Base-by-base conservation (phyloP, 2,329 filamentous ascomycete species). In the Niveomyces coronatus region DNA sequence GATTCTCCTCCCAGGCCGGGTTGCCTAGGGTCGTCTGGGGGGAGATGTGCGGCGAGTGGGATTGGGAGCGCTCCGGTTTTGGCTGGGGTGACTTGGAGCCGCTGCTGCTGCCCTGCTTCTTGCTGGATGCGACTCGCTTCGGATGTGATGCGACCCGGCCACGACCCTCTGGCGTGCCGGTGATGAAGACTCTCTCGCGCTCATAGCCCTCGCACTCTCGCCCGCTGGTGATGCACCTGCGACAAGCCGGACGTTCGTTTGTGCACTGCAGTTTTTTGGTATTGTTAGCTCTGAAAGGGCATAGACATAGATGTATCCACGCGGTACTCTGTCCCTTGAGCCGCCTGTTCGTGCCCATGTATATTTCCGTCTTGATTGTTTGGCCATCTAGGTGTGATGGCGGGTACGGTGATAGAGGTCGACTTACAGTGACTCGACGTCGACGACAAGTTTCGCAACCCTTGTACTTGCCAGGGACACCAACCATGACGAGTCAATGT, bases 381-480 rank as follows among this genome's bases (percentile, higher is more conserved):
- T n/a, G n/a, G n/a, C n/a, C n/a, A n/a, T n/a, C n/a, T n/a, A n/a
- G n/a, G n/a, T n/a, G n/a, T n/a, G n/a, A n/a, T n/a, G n/a, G n/a
- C n/a, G n/a, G n/a, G n/a, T n/a, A n/a, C n/a, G n/a, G n/a, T n/a
- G 23, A 47, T 15, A 5, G 11, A 18, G 15, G 24, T 24, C 24
- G 16, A 37, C 65, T 45, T 58, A 75, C 74, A 53, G 74, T 76
- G 44, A 78, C 74, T 53, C 76, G 65, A 36, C 74, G 61, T 19
- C 64, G 59, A 34, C 74, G 63, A 51, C 75, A 79, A 18, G 74
- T 78, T 54, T 76, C 74, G 56, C 74, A 79, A 26, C 74, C 74
- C 54, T 77, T 77, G 53, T 72, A 79, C 54, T 77, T 78, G 36
- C 74, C 74, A 26, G 73, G 67, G 41, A 79, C 74, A 37, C 74